phyloP scores from a whole-genome alignment of 257 asterid species.

The Fraxinus pennsylvanica region DNA sequence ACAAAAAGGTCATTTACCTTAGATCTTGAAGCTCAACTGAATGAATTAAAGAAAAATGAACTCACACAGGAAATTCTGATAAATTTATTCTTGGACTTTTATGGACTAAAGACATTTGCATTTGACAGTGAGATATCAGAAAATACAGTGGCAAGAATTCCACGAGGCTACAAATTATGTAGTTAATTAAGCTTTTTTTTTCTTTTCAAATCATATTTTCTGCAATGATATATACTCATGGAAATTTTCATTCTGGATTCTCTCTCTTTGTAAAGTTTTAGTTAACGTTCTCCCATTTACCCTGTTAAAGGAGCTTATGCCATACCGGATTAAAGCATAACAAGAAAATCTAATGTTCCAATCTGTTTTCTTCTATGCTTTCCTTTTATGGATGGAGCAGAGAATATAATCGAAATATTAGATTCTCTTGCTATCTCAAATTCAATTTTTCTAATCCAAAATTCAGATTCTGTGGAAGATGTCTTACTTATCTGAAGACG shows the following conservation, averaged over 20 bases:
- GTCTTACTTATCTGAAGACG: conserved; percentile 56
- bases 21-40: not conserved
- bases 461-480: conserved; percentile 35
- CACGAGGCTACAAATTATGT: not conserved
- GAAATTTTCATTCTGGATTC: not conserved
- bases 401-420: not conserved
- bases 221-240: not conserved
- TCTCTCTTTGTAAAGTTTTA: not conserved
- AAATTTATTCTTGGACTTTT: not conserved
- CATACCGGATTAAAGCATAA: not conserved
- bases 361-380: not conserved
- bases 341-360: not conserved
- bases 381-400: not conserved
- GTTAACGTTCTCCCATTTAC: not conserved
- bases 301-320: not conserved
- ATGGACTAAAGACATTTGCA: not conserved
- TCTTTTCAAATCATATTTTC: not conserved
- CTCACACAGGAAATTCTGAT: not conserved
- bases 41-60: not conserved
- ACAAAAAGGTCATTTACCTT: not conserved
- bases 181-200: not conserved
- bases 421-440: conserved; percentile 7
- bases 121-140: not conserved
- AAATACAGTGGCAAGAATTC: not conserved
- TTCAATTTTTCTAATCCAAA: not conserved